phyloP scores from a whole-genome alignment of 2,329 filamentous ascomycete species.

The Pestalotiopsis sp. region DNA sequence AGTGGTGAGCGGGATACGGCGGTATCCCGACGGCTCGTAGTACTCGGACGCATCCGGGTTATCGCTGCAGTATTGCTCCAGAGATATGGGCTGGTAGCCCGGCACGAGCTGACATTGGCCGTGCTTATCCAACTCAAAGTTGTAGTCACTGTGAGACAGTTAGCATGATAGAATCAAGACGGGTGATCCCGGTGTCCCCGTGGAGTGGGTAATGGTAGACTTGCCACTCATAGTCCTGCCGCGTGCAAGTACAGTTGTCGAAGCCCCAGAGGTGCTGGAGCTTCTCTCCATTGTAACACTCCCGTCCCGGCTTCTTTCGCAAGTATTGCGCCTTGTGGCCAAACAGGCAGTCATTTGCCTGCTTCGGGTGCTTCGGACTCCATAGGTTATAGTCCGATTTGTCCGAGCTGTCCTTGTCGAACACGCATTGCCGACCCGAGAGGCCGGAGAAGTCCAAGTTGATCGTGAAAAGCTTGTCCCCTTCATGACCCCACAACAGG shows the following conservation, averaged over 20 bases:
- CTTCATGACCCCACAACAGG: slow-evolving; percentile 77
- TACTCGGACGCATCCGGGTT: slow-evolving; percentile 76
- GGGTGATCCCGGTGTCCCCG: background rate
- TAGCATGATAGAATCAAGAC: slow-evolving; percentile 18
- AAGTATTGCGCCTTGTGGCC: slow-evolving; percentile 89
- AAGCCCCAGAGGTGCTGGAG: slow-evolving; percentile 74
- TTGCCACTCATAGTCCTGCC: slow-evolving; percentile 91
- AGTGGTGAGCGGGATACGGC: slow-evolving; percentile 86
- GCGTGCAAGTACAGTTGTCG: slow-evolving; percentile 79
- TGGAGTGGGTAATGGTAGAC: slow-evolving; percentile 29
- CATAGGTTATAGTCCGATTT: slow-evolving; percentile 80
- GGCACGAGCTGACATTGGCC: slow-evolving; percentile 77
- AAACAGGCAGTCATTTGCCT: slow-evolving; percentile 83
- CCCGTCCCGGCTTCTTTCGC: slow-evolving; percentile 77
- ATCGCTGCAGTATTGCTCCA: slow-evolving; percentile 52
- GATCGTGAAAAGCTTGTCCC: slow-evolving; percentile 67
- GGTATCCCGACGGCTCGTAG: slow-evolving; percentile 85
- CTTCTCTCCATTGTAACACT: slow-evolving; percentile 81
- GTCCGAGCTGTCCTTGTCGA: slow-evolving; percentile 59
- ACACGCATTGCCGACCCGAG: slow-evolving; percentile 71
- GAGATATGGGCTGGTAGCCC: slow-evolving; percentile 65
- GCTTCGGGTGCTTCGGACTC: slow-evolving; percentile 81
- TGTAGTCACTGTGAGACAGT: slow-evolving; percentile 74
- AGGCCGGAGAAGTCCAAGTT: slow-evolving; percentile 90
- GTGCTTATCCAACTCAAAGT: slow-evolving; percentile 80